Evolutionary conservation across 1,284 basidiomycete species (phyloP), one percentile per base, ranked within the genome.

Genomic region (Marasmius oreades): DNA sequence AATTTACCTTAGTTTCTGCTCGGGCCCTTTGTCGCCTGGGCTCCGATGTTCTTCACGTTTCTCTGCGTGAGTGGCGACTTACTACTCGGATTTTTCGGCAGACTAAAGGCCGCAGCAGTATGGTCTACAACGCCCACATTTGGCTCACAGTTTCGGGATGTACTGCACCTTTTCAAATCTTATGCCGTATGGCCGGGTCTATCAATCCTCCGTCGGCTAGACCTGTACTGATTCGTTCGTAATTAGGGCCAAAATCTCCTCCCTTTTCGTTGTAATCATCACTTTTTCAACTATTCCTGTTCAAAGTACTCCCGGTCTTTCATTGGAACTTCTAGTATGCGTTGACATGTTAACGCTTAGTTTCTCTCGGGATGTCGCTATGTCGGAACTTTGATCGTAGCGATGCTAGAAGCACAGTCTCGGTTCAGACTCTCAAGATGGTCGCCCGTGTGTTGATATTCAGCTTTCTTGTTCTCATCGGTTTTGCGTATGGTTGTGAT

Each of bases 381-480:
- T 62, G 55, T 28, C 53, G 64, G 57, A 66, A 59, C 43, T 53
- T 58, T 42, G 57, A 58, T 34, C 33, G 42, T 23, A 52, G 36
- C 10, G 43, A 57, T 22, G 53, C 55, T 55, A 54, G 47, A 48
- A 58, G 22, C 61, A 59, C 45, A 63, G 51, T 61, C 56, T 63
- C 53, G 56, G 62, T 52, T 59, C 62, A 52, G 61, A 56, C 42
- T 60, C 47, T 55, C 57, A 64, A 55, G n/a, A 69, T 67, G 61
- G 64, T 66, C 5, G 56, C 64, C 23, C 66, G 69, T 5, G 63
- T 69, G 5, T 62, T 68, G 60, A 55, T 65, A 12, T 70, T 70
- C 56, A 67, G 66, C 26, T 57, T 67, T 26, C 54, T 69, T 4
- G 58, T 55, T 23, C 55, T 59, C 16, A 51, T 59, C 46, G 58